Evolutionary conservation across 306 rosid genomes (phyloP).

Genomic region (Cercis canadensis): DNA sequence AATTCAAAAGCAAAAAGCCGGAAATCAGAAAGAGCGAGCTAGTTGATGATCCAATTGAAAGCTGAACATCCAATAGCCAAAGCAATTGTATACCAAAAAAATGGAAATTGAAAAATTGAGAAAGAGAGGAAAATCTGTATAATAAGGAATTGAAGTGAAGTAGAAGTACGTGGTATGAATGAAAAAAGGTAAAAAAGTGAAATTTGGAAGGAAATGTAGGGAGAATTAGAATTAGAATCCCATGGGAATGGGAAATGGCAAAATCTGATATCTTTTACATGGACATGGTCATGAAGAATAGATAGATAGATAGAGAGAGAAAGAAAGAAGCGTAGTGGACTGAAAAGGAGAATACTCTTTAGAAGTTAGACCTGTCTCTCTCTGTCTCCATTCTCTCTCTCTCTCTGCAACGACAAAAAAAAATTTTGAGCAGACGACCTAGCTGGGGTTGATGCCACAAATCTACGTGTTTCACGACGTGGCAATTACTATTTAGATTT

Average conservation of each 20-base stretch:
- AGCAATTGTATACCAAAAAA: slow-evolving; percentile 34
- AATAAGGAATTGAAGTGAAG: slow-evolving; percentile 51
- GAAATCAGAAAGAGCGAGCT: slow-evolving; percentile 4
- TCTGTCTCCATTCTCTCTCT: slow-evolving; percentile 28
- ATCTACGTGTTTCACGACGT: slow-evolving; percentile 39
- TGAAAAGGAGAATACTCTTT: slow-evolving; percentile 46
- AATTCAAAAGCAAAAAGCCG: slow-evolving; percentile 6
- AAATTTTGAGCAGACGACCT: slow-evolving; percentile 19
- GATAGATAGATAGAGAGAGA: not conserved
- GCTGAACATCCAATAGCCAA: slow-evolving; percentile 25
- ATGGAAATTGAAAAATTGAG: not conserved
- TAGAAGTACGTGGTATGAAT: slow-evolving; percentile 34
- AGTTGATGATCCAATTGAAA: slow-evolving; percentile 28
- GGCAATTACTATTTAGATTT: not conserved
- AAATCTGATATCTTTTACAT: not conserved
- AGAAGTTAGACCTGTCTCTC: slow-evolving; percentile 40
- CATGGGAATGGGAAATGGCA: not conserved
- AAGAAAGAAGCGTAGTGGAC: slow-evolving; percentile 60
- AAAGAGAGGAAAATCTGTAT: slow-evolving; percentile 11
- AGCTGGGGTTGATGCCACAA: slow-evolving; percentile 18
- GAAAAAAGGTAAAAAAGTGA: not conserved
- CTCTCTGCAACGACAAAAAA: slow-evolving; percentile 41
- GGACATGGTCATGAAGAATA: not conserved
- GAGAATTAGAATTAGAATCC: not conserved
- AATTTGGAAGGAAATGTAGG: not conserved